Percentiles rank a stretch among this genome's conserved stretches.
Evolutionary conservation across 768 basidiomycete genomes (phyloP).

Genomic region (Kwoniella sp.): DNA sequence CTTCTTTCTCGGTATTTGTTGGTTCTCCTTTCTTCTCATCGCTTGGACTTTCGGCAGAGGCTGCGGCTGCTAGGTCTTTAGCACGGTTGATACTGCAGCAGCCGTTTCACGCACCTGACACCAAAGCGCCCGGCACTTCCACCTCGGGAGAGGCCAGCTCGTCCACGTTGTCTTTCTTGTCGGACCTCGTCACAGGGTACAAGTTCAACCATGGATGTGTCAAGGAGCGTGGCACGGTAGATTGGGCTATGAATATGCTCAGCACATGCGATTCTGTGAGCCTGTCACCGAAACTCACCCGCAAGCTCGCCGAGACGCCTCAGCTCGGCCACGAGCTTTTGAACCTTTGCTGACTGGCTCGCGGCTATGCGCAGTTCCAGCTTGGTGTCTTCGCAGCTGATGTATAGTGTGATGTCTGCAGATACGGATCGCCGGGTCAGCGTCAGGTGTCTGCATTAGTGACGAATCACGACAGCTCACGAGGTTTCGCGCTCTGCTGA

Average conservation of each 20-base stretch:
- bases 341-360: constrained; percentile 20
- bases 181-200: constrained; percentile 11
- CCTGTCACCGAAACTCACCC: constrained; percentile 12
- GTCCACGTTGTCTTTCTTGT: constrained; percentile 14
- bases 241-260: background rate
- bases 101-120: background rate
- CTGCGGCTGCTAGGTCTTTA: no score
- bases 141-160: constrained; percentile 4
- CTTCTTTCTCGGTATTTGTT: background rate
- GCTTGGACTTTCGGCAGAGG: no score
- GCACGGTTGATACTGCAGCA: no score
- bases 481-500: constrained; percentile 34
- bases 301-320: constrained; percentile 17
- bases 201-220: constrained; percentile 25
- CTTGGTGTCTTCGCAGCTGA: constrained; percentile 7
- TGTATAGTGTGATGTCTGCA: constrained; percentile 32
- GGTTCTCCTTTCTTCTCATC: no score
- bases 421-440: background rate
- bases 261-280: background rate
- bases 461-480: constrained; percentile 16
- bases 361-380: constrained; percentile 29
- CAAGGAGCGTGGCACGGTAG: constrained; percentile 8
- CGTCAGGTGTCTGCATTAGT: background rate
- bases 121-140: background rate
- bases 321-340: constrained; percentile 27